These are phyloP conservation scores for Paxillus rubicundulus DNA, from an alignment of 768 basidiomycete genomes.

Conservation along the genomic window DNA sequence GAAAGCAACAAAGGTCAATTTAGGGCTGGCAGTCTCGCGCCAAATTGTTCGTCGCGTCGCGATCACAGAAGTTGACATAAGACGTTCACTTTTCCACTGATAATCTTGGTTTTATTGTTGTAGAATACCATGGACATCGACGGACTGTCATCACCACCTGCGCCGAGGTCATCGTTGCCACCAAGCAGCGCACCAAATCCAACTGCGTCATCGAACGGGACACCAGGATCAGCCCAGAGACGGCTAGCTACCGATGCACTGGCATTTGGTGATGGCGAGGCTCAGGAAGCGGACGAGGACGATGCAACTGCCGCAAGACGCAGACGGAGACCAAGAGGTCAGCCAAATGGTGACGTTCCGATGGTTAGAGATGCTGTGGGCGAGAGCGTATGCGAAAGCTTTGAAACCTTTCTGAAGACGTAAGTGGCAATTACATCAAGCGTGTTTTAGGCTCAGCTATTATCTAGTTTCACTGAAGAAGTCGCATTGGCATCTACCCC, in stretches of 20 bases:
- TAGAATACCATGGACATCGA: slow-evolving; percentile 51
- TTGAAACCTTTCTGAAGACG: slow-evolving; percentile 90
- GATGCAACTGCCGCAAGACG: slow-evolving; percentile 43
- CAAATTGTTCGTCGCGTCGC: slow-evolving; percentile 28
- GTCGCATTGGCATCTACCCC: slow-evolving; percentile 79
- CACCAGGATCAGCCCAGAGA: slow-evolving; percentile 32
- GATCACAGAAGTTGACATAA: slow-evolving; percentile 8
- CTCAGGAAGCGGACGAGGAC: slow-evolving; percentile 36
- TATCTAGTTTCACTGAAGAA: slow-evolving; percentile 75
- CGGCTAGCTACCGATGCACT: slow-evolving; percentile 52
- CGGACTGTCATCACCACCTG: slow-evolving; percentile 56
- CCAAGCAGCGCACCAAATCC: slow-evolving; percentile 47
- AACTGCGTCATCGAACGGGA: slow-evolving; percentile 37
- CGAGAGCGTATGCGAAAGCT: slow-evolving; percentile 90
- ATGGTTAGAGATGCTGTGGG: slow-evolving; percentile 92
- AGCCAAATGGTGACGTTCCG: slow-evolving; percentile 67
- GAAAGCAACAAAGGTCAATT: slow-evolving; percentile 12
- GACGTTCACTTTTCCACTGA: slow-evolving; percentile 10
- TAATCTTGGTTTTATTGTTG: not conserved
- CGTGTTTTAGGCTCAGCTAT: not conserved
- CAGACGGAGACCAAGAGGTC: slow-evolving; percentile 42
- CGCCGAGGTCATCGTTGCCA: slow-evolving; percentile 50
- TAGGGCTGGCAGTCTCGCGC: slow-evolving; percentile 48
- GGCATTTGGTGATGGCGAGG: slow-evolving; percentile 53
- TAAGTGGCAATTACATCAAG: slow-evolving; percentile 38